phyloP scores from a whole-genome alignment of 2,329 filamentous ascomycete genomes.

The Sporothrix brunneoviolacea region DNA sequence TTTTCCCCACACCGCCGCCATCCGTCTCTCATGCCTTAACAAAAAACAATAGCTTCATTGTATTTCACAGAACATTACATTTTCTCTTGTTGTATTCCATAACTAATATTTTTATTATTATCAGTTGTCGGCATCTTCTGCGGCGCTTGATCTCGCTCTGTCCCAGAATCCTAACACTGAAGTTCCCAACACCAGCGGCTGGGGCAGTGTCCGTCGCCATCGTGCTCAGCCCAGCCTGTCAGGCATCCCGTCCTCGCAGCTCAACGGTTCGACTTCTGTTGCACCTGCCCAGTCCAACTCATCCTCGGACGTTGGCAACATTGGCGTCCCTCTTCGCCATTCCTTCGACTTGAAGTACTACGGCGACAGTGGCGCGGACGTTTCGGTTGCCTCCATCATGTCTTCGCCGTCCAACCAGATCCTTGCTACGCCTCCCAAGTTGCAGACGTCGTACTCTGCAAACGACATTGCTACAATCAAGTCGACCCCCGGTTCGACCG shows the following conservation, averaged over 20 bases:
- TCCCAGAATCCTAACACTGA: constrained; percentile 61
- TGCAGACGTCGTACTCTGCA: constrained; percentile 84
- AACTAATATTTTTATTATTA: neutral
- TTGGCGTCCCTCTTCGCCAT: constrained; percentile 48
- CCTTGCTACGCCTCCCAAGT: constrained; percentile 61
- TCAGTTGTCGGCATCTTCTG: constrained; percentile 72
- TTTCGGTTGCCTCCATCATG: constrained; percentile 34
- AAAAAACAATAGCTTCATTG: too few relatives aligned
- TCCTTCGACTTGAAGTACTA: constrained; percentile 52
- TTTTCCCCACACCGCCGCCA: neutral
- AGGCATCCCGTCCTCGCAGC: constrained; percentile 34
- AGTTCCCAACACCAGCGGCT: constrained; percentile 40
- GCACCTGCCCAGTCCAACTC: constrained; percentile 30
- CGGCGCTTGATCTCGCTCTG: constrained; percentile 71
- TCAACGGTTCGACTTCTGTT: constrained; percentile 31
- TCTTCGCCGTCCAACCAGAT: constrained; percentile 43
- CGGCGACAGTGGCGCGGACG: constrained; percentile 37
- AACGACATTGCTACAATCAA: constrained; percentile 85
- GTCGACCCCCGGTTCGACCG: constrained; percentile 48
- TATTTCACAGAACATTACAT: too few relatives aligned
- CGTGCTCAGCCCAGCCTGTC: constrained; percentile 58
- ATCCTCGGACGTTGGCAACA: constrained; percentile 38
- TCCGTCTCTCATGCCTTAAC: too few relatives aligned
- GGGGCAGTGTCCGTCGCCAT: constrained; percentile 60
- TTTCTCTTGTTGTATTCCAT: neutral